Conservation (phyloP, 2,329 filamentous ascomycete species). For the Botryosphaeria agaves region DNA sequence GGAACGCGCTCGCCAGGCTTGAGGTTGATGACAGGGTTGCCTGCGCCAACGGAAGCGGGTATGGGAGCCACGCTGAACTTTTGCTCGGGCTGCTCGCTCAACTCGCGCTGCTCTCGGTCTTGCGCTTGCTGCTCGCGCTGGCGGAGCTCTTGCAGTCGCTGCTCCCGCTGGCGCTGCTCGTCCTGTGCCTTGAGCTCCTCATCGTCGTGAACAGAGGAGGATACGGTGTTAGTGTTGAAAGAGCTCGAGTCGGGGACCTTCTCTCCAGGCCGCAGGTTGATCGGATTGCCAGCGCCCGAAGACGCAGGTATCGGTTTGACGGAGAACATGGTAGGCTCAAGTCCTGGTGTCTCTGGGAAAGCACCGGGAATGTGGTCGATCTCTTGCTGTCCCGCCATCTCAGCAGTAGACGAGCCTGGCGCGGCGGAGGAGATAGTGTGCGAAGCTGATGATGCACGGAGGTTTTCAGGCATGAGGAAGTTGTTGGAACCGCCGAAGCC, state of each 20-base stretch:
- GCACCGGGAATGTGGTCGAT: conserved; percentile 39
- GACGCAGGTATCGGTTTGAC: conserved; percentile 19
- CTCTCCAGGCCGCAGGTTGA: conserved; percentile 64
- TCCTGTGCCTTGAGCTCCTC: conserved; percentile 33
- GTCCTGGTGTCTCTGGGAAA: conserved; percentile 55
- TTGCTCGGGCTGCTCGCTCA: conserved; percentile 20
- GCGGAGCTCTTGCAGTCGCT: too few relatives aligned
- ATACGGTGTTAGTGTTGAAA: conserved; percentile 53
- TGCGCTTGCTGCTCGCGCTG: conserved; percentile 4
- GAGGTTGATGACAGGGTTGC: conserved; percentile 71
- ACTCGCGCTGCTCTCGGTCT: conserved; percentile 6
- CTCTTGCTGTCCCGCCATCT: conserved; percentile 36
- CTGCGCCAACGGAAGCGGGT: conserved; percentile 37
- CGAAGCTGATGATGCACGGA: conserved; percentile 29
- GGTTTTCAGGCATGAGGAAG: conserved; percentile 61
- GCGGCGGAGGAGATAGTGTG: conserved; percentile 44
- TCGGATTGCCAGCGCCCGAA: conserved; percentile 48
- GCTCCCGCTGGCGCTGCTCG: too few relatives aligned
- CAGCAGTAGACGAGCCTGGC: conserved; percentile 52
- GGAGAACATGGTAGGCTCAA: conserved; percentile 24
- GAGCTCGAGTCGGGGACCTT: conserved; percentile 52
- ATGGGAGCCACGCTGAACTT: conserved; percentile 40
- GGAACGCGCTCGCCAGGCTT: conserved; percentile 70
- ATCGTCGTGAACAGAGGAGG: conserved; percentile 48
- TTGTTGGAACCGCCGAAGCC: conserved; percentile 80